phyloP scores from a whole-genome alignment of 495 filamentous ascomycete genomes.

The Saxophila tyrrhenica region DNA sequence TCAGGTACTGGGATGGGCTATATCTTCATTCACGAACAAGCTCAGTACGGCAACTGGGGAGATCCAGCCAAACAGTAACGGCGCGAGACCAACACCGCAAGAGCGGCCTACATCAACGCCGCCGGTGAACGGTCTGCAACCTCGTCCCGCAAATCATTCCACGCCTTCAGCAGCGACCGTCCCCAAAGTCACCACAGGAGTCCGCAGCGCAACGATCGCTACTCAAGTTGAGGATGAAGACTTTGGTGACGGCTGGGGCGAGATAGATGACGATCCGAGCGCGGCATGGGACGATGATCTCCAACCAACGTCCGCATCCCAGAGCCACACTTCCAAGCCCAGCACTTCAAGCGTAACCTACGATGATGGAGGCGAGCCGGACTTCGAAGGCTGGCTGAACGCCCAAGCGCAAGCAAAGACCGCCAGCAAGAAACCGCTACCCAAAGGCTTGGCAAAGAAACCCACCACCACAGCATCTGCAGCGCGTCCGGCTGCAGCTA shows the following conservation, averaged over 20 bases:
- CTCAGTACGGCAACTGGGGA: constrained; percentile 71
- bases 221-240: constrained; percentile 33
- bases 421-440: constrained; percentile 46
- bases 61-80: constrained; percentile 44
- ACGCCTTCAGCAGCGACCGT: constrained; percentile 19
- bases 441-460: constrained; percentile 62
- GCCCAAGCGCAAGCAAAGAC: constrained; percentile 65
- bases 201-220: neutral
- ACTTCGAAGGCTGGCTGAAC: constrained; percentile 87
- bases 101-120: constrained; percentile 11
- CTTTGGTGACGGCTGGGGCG: constrained; percentile 37
- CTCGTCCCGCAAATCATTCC: neutral
- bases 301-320: constrained; percentile 22
- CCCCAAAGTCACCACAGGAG: constrained; percentile 5
- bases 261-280: constrained; percentile 30
- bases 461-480: constrained; percentile 23
- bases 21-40: constrained; percentile 97
- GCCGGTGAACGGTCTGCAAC: constrained; percentile 2
- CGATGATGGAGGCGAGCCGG: constrained; percentile 75
- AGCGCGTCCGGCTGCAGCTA: constrained; percentile 26
- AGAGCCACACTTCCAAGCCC: constrained; percentile 21
- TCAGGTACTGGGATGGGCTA: constrained; percentile 88
- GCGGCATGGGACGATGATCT: constrained; percentile 31
- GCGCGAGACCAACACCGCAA: constrained; percentile 15
- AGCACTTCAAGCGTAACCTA: constrained; percentile 42